phyloP scores from a whole-genome alignment of 345 rosid genomes.

The Clarkia xantiana region DNA sequence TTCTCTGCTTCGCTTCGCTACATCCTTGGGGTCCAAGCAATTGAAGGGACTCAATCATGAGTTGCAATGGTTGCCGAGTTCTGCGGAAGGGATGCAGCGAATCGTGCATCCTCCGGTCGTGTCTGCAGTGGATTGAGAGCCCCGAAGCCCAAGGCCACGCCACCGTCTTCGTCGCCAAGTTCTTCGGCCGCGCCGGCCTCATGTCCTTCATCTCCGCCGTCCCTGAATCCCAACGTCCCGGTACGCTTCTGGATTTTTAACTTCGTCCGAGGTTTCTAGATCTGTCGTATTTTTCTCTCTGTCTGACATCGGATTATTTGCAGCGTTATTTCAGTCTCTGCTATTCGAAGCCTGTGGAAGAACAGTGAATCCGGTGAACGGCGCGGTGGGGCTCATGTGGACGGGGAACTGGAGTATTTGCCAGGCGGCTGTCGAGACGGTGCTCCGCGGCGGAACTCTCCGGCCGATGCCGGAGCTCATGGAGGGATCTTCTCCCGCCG shows the following conservation, averaged over 20 bases:
- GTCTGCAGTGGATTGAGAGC: constrained; percentile 78
- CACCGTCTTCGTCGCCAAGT: constrained; percentile 91
- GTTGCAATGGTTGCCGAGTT: constrained; percentile 97
- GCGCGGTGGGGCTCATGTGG: constrained; percentile 88
- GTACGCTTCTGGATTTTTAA: constrained; percentile 16
- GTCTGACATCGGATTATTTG: not conserved
- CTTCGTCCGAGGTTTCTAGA: too few species aligned
- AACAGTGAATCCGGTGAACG: constrained; percentile 90
- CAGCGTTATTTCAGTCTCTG: constrained; percentile 83
- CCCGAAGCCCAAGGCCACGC: constrained; percentile 97
- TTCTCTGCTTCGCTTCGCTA: not conserved
- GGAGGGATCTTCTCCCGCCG: constrained; percentile 28
- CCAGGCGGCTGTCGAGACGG: constrained; percentile 83
- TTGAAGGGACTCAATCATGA: constrained; percentile 21
- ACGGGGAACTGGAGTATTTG: constrained; percentile 84
- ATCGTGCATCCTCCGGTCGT: constrained; percentile 70
- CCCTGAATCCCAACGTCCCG: constrained; percentile 79
- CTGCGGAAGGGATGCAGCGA: constrained; percentile 97
- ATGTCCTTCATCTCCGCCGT: constrained; percentile 96
- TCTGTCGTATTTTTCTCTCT: too few species aligned
- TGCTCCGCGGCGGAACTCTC: constrained; percentile 68
- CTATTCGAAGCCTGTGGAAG: constrained; percentile 89
- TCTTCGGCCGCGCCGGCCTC: constrained; percentile 95
- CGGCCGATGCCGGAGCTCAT: constrained; percentile 53
- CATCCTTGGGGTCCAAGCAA: constrained; percentile 19